These are phyloP conservation scores for Trichoderma sp. DNA, from an alignment of 2,329 filamentous ascomycete genomes.

Conservation along the genomic window DNA sequence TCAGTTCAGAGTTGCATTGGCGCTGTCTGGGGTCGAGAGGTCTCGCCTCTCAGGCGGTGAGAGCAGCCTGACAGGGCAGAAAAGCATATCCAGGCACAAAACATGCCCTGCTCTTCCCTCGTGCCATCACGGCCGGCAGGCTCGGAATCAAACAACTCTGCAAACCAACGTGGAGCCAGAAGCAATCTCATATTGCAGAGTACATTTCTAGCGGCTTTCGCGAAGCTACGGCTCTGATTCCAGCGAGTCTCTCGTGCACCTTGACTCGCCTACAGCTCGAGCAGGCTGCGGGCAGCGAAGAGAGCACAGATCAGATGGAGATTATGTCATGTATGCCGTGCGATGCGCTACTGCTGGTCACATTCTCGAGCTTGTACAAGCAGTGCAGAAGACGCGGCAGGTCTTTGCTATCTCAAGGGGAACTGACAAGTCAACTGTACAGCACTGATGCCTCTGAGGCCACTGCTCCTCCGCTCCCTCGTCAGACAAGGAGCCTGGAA, in stretches of 20 bases:
- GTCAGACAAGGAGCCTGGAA: background rate
- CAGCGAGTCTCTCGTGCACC: background rate
- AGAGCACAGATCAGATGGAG: background rate
- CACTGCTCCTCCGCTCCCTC: background rate
- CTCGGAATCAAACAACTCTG: background rate
- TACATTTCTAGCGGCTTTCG: background rate
- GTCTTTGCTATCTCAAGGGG: background rate
- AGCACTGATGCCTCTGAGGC: background rate
- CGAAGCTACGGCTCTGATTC: background rate
- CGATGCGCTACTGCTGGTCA: background rate
- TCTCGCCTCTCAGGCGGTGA: conserved; percentile 12
- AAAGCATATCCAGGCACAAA: background rate
- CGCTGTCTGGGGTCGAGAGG: conserved; percentile 2
- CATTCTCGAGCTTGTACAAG: background rate
- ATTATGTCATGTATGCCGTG: background rate
- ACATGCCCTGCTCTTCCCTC: background rate
- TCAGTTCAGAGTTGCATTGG: conserved; percentile 15
- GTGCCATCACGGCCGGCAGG: background rate
- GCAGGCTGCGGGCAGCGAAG: background rate
- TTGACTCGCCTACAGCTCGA: background rate
- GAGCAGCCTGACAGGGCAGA: background rate
- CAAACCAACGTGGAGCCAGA: background rate
- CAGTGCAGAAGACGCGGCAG: background rate
- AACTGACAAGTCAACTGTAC: background rate
- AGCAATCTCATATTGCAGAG: background rate